Base-by-base conservation (phyloP, 257 asterid genomes). In the Cordia subcordata region DNA sequence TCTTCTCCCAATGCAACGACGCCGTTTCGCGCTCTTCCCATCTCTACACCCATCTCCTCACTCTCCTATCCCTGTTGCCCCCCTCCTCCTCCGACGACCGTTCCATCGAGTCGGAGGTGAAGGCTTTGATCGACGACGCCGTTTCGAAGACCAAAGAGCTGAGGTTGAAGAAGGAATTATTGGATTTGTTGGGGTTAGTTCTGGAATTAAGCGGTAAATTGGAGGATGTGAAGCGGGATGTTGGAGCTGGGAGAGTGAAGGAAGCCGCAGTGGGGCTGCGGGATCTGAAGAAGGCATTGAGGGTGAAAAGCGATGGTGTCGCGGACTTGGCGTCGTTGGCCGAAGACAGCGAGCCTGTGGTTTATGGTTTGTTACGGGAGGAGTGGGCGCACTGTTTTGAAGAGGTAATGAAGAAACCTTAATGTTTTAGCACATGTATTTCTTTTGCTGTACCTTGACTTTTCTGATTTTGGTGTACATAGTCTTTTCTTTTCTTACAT, bases 331-430 rank as follows among this genome's bases (percentile, higher is more conserved):
- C 57, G 58, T 63, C 57, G 59, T 79, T 49, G 65, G 82, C 5
- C 10, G 61, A 47, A 38, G 69, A 75, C 60, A 85, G 71, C 10
- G 88, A 79, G 63, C 89, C 94, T 57, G 57, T 56, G 63, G 86
- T 81, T 39, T 86, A 80, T 40, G 80, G 78, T 35, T 53, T 93
- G 57, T 78, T 93, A 38, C 81, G 76, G 60, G 81, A 79, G 65
- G 85, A 83, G 60, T 86, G 96, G 99, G 33, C 55, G 49, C 81
- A 78, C 51, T 82, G 95, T 64, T 93, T 84, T 58, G 96, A 86
- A 53, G 84, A 86, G 95, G 99, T 93, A 73, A 53, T 22, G 13
- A 10, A 10, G 40, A 20, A 50, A 50, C 19, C 11, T 16, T 19
- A 9, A 8, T 27, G 9, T 46, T 35, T 20, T 64, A 19, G 42